These are phyloP conservation scores for Pythium apleroticum DNA, from an alignment of 352 stramenopile genomes.

Conservation along the genomic window DNA sequence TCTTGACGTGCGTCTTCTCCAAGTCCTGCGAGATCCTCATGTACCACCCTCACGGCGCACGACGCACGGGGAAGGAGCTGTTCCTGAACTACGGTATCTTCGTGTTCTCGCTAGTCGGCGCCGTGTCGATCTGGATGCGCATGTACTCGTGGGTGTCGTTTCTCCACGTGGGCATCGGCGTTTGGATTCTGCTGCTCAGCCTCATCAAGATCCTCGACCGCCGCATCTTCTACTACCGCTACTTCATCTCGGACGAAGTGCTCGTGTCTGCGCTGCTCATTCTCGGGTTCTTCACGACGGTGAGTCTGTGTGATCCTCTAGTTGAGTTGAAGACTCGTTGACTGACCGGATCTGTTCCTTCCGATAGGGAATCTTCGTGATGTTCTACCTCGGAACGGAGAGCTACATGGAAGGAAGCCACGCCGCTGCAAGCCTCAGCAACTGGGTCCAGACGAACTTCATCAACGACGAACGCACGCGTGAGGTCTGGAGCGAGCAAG, in stretches of 20 bases:
- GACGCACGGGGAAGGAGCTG: constrained; percentile 74
- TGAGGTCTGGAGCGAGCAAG: constrained; percentile 81
- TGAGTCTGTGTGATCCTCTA: constrained; percentile 28
- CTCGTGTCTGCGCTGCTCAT: constrained; percentile 80
- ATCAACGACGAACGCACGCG: constrained; percentile 85
- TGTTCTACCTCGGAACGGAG: constrained; percentile 82
- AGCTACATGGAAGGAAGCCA: constrained; percentile 86
- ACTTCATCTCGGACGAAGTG: constrained; percentile 88
- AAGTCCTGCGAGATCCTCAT: constrained; percentile 81
- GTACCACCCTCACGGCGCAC: constrained; percentile 58
- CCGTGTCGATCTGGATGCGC: constrained; percentile 84
- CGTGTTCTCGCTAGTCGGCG: constrained; percentile 79
- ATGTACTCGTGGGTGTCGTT: constrained; percentile 86
- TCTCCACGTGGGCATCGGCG: constrained; percentile 64
- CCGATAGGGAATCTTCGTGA: constrained; percentile 65
- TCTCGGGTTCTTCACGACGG: constrained; percentile 81
- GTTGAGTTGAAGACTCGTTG: too few relatives aligned
- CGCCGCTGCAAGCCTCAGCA: constrained; percentile 65
- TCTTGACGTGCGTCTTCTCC: constrained; percentile 76
- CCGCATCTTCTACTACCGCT: constrained; percentile 87
- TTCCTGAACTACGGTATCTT: constrained; percentile 90
- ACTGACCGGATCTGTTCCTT: neutral
- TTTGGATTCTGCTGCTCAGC: constrained; percentile 63
- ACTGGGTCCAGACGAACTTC: constrained; percentile 86
- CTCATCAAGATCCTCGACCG: constrained; percentile 82